Evolutionary conservation across 371 early-diverging fungal species (phyloP), one percentile per base, ranked within the genome.

Genomic region (Apophysomyces trapeziformis): DNA sequence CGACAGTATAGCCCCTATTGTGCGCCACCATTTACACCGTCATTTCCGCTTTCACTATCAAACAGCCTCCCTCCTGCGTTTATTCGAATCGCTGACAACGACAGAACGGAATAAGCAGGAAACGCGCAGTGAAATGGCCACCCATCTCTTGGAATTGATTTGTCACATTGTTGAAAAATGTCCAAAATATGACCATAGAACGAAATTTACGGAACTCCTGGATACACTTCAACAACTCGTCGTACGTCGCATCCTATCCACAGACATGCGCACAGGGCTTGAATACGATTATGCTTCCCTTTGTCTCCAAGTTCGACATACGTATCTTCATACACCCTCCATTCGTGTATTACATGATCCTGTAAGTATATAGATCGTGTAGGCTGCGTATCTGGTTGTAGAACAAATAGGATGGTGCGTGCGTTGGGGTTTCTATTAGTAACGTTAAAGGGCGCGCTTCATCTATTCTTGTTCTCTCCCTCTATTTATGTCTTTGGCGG

Each of bases 281-380:
- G 81, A 80, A 58, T 60, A 70, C 54, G 73, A 75, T 14, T 82
- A 82, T 73, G 80, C 78, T 60, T 47, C 57, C 8, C 64, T 82
- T 4, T 84, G 81, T 54, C 58, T 84, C 2, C 61, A 70, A 26
- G 65, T 84, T 16, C 67, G 84, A 50, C 57, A 68, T 12, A 58
- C 68, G 4, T 84, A 84, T 66, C 65, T 84, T 3, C 79, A 80
- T 57, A 70, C 77, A 13, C 71, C 81, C 7, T 58, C 71, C 37
- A 78, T 84, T 12, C 76, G 84, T 60, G 72, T 66, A 11, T 63
- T 84, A 11, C 84, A 84, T 64, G 84, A 84, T 60, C 77, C 79
- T 18, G 83, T 79, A 75, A 72, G 75, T 66, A 26, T 26, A 26
- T 26, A 26, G 32, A 26, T 26, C 32, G 32, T 26, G 32, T 26